Conservation (phyloP, 1,284 basidiomycete species). For the Naganishia cerealis region DNA sequence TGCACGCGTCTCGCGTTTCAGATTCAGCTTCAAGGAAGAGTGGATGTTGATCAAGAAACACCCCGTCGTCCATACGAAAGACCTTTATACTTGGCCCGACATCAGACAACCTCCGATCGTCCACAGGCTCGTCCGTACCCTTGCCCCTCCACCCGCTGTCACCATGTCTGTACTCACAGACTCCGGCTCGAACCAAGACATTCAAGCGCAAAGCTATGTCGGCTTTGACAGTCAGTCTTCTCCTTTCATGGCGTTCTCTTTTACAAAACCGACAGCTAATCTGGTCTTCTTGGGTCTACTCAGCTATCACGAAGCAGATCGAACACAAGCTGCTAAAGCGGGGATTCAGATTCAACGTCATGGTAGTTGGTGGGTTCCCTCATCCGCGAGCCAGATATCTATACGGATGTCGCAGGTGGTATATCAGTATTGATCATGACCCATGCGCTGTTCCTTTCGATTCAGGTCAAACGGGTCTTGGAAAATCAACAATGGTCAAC, state of each 20-base stretch:
- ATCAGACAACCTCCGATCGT: not conserved
- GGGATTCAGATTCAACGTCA: slow-evolving; percentile 98
- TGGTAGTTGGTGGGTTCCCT: slow-evolving; percentile 76
- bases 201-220: slow-evolving; percentile 82
- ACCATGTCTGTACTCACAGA: slow-evolving; percentile 21
- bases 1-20: slow-evolving; percentile 9
- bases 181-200: slow-evolving; percentile 11
- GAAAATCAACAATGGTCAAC: slow-evolving; percentile 98
- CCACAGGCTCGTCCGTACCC: not conserved
- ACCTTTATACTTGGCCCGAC: not conserved
- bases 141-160: not conserved
- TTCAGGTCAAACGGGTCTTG: slow-evolving; percentile 92
- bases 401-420: not conserved
- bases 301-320: slow-evolving; percentile 88
- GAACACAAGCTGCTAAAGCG: slow-evolving; percentile 99
- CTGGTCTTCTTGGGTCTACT: not conserved
- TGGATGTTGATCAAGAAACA: slow-evolving; percentile 12
- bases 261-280: not conserved
- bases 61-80: too few relatives aligned
- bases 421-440: not conserved
- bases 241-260: not conserved
- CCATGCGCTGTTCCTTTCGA: not conserved
- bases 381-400: not conserved
- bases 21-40: not conserved
- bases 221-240: slow-evolving; percentile 72